Evolutionary conservation across 352 stramenopile species (phyloP), one percentile per base, ranked within the genome.

Genomic region (Phytophthora fragariaefolia): DNA sequence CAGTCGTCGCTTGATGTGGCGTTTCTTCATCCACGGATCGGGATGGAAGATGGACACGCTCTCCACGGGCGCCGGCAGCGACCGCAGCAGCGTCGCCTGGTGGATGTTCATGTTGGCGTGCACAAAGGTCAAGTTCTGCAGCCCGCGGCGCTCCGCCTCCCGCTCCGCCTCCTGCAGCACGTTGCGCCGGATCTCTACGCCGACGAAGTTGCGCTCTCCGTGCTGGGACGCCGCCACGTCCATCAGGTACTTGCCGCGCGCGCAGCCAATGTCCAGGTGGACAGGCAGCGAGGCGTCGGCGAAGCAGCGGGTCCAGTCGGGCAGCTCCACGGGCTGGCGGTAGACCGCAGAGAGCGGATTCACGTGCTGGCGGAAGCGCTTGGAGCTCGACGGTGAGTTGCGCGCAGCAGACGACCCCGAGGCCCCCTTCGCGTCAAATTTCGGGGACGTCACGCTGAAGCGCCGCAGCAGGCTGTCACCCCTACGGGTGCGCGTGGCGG

Each of bases 1-100:
- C 12, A 96, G 69, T 45, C 89, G 79, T 24, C 89, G 79, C 71
- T 96, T 96, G 28, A 91, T 55, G 70, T 96, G 89, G 57, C 81
- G 77, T 59, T 95, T 96, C 71, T 96, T 96, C 80, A 95, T 92
- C 89, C 89, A 96, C 69, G 89, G 89, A 27, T 96, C 89, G 23
- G 89, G 89, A 59, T 96, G 87, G 63, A 95, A 93, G 60, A 96
- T 96, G 43, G 89, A 96, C 2, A 96, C 86, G 62, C 89, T 95
- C 26, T 63, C 56, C 40, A 93, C 66, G 0, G 63, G 66, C 9
- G 61, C 74, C 6, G 85, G 82, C 32, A 96, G 54, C 23, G 83
- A 89, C 28, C 76, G 70, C 49, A 96, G 49, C 60, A 96, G 56
- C 42, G 69, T 69, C 3, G 51, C 28, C 63, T 91, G 80, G 47